phyloP scores from a whole-genome alignment of 2,329 filamentous ascomycete genomes.

The Pseudocercospora eumusae region DNA sequence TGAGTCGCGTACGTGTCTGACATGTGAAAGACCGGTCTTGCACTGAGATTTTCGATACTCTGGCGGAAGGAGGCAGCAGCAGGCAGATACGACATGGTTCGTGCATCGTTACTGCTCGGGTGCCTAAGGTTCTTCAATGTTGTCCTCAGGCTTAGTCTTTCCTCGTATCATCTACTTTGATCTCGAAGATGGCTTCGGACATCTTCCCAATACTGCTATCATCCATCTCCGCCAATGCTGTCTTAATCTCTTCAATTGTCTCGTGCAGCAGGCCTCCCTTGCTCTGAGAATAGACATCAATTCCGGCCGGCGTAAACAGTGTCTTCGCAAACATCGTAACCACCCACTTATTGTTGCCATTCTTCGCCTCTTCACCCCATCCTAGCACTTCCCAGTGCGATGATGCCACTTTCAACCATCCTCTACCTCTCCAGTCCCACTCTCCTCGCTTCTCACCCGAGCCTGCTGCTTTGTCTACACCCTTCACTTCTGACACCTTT shows the following conservation, averaged over 20 bases:
- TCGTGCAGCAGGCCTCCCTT: slow-evolving; percentile 60
- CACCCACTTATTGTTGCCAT: slow-evolving; percentile 58
- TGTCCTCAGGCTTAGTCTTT: slow-evolving; percentile 19
- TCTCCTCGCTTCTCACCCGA: slow-evolving; percentile 40
- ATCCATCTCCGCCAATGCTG: slow-evolving; percentile 55
- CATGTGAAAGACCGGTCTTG: not conserved
- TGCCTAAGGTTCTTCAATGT: slow-evolving; percentile 4
- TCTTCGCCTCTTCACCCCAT: slow-evolving; percentile 61
- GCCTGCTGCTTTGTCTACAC: slow-evolving; percentile 60
- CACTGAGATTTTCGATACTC: not conserved
- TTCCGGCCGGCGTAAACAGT: slow-evolving; percentile 76
- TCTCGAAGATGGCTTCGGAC: slow-evolving; percentile 52
- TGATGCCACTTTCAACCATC: slow-evolving; percentile 69
- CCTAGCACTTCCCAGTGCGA: slow-evolving; percentile 82
- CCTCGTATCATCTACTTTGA: slow-evolving; percentile 40
- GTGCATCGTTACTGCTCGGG: not conserved
- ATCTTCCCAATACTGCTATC: slow-evolving; percentile 57
- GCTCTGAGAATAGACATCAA: slow-evolving; percentile 74
- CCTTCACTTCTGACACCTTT: slow-evolving; percentile 62
- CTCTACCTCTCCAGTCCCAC: slow-evolving; percentile 79
- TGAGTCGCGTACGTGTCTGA: not conserved
- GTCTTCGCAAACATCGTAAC: slow-evolving; percentile 86
- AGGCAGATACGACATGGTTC: not conserved
- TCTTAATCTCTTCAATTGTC: slow-evolving; percentile 59
- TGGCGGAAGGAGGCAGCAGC: not conserved